Base-by-base conservation (phyloP, 176 grass and related monocot species). In the Triticum timopheevii region DNA sequence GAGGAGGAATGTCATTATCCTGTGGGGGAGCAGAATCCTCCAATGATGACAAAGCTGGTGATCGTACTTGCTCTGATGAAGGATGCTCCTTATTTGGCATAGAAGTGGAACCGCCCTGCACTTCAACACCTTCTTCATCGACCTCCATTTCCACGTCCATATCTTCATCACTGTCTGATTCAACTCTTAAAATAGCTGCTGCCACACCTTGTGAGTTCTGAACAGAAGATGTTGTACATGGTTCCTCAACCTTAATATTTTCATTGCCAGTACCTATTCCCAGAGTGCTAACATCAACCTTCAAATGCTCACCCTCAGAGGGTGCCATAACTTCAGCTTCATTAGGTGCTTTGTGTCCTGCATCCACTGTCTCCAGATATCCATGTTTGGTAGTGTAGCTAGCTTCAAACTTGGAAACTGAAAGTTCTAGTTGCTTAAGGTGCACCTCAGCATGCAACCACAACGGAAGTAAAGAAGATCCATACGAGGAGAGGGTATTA, bases 141-240 rank as follows among this genome's bases (percentile, higher is more conserved):
- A 97, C 92, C 79, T 99, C 94, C 97, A 99, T 99, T 36, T 99
- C 97, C 50, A 99, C 97, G 90, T 99, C 97, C 92, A 97, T 97
- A 90, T 97, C 95, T 76, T 89, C 88, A 84, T 94, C 92, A 64
- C 69, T 75, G 54, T 80, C 87, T 49, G 17, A 54, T 61, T 98
- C 89, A 39, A 83, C 50, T 47, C 85, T 92, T 49, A 78, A 79
- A 65, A 40, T 45, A 50, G 83, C 52, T 24, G 30, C 25, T 61
- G 71, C 47, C 35, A 52, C 10, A 71, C 73, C 61, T 80, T 73
- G 73, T 69, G 69, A 40, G 83, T 78, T 85, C 47, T 85, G 77
- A 83, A 10, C 42, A 40, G 74, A 62, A 69, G 65, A 87, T 72
- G 40, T 69, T 77, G 62, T 65, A 67, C 74, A 58, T 44, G 69